Evolutionary conservation across 2,329 filamentous ascomycete genomes (phyloP).

Genomic region (Beauveria brongniartii): DNA sequence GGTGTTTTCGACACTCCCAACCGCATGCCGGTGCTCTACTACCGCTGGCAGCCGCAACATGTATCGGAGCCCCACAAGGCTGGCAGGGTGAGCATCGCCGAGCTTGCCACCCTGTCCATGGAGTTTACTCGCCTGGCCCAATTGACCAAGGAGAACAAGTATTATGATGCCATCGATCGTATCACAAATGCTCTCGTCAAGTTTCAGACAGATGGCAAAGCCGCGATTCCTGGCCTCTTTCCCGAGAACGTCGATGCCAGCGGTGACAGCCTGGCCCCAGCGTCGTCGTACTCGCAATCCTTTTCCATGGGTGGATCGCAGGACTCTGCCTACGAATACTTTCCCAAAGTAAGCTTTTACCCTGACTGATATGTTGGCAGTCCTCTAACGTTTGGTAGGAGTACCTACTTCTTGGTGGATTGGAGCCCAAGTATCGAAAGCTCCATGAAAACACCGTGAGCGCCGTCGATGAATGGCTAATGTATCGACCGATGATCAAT

Average conservation of each 20-base stretch:
- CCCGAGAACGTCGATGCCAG: conserved; percentile 69
- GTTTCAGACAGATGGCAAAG: conserved; percentile 57
- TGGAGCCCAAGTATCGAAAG: conserved; percentile 60
- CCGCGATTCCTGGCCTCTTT: conserved; percentile 70
- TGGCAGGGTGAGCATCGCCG: conserved; percentile 50
- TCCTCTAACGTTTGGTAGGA: conserved; percentile 36
- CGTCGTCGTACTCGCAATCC: conserved; percentile 35
- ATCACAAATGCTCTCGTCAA: conserved; percentile 74
- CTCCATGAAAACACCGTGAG: conserved; percentile 64
- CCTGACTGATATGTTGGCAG: neutral
- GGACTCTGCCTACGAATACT: conserved; percentile 66
- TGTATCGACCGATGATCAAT: conserved; percentile 70
- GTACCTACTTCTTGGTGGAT: conserved; percentile 68
- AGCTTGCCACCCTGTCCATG: conserved; percentile 72
- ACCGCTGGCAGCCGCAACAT: conserved; percentile 63
- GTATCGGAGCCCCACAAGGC: conserved; percentile 58
- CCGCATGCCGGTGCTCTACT: conserved; percentile 79
- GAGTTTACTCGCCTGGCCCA: conserved; percentile 88
- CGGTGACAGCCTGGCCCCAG: conserved; percentile 52
- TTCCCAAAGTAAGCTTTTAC: conserved; percentile 43
- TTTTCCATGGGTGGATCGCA: conserved; percentile 58
- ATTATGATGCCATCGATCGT: conserved; percentile 83
- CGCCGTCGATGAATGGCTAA: conserved; percentile 61
- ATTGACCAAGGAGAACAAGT: conserved; percentile 70
- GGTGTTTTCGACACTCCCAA: conserved; percentile 87